phyloP scores from a whole-genome alignment of 2,329 filamentous ascomycete genomes.

The Colletotrichum noveboracense region DNA sequence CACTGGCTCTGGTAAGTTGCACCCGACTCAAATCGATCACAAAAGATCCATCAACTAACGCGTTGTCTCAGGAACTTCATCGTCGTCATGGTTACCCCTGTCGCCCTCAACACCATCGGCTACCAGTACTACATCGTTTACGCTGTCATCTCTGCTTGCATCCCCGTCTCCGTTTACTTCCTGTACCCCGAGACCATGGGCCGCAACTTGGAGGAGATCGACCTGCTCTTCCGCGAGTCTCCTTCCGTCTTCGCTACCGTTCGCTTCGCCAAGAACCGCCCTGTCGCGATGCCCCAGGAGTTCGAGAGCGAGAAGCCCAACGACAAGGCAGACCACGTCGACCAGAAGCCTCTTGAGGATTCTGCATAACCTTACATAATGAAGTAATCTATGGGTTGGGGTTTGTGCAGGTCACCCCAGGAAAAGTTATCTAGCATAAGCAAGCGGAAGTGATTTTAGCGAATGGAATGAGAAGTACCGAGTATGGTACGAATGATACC shows the following conservation, averaged over 20 bases:
- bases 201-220: conserved; percentile 51
- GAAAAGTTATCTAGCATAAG: neutral
- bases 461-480: neutral
- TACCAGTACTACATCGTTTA: conserved; percentile 59
- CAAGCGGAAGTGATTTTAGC: conserved; percentile 15
- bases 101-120: conserved; percentile 54
- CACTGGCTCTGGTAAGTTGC: conserved; percentile 49
- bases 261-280: conserved; percentile 38
- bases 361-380: neutral
- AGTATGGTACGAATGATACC: neutral
- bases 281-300: conserved; percentile 35
- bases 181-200: conserved; percentile 57
- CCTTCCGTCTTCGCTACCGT: conserved; percentile 40
- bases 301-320: conserved; percentile 26
- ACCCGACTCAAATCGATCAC: neutral
- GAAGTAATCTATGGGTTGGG: neutral
- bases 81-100: conserved; percentile 47
- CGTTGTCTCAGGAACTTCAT: conserved; percentile 41
- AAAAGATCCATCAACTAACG: neutral
- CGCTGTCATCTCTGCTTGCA: conserved; percentile 48
- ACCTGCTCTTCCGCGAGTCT: conserved; percentile 46
- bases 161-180: conserved; percentile 49
- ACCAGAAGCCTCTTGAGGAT: conserved; percentile 18
- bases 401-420: neutral
- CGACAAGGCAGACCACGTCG: conserved; percentile 28